Evolutionary conservation across 148 eudicot genomes (phyloP).

Genomic region (Oxyria digyna): DNA sequence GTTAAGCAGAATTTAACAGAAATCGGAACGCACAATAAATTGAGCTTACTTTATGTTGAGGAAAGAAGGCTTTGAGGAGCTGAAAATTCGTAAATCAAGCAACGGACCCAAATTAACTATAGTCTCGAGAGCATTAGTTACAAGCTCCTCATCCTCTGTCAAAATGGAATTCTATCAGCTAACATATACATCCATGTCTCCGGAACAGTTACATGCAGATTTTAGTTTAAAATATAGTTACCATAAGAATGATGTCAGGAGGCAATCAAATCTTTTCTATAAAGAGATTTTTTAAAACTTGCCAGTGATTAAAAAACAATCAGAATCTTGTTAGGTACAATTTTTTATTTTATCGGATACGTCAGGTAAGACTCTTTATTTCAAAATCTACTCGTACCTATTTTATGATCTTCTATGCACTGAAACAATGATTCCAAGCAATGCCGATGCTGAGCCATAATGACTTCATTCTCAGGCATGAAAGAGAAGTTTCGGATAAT

Average conservation of each 20-base stretch:
- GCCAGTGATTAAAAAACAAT: background rate
- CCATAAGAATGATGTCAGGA: background rate
- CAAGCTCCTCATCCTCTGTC: constrained; percentile 96
- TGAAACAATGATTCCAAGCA: constrained; percentile 84
- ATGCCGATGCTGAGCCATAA: constrained; percentile 90
- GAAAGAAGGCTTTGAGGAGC: constrained; percentile 88
- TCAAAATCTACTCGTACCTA: constrained; percentile 25
- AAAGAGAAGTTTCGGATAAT: constrained; percentile 87
- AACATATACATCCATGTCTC: background rate
- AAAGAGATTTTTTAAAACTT: background rate
- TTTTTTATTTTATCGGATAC: background rate
- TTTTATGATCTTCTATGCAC: constrained; percentile 71
- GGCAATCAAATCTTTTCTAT: constrained; percentile 1
- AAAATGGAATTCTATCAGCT: constrained; percentile 13
- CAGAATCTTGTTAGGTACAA: background rate
- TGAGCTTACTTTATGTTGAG: constrained; percentile 70
- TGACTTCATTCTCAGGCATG: constrained; percentile 83
- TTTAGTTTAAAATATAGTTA: background rate
- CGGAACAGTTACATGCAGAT: background rate
- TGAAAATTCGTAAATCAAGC: constrained; percentile 80
- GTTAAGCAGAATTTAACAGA: background rate
- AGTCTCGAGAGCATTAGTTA: constrained; percentile 91
- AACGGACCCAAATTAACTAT: constrained; percentile 77
- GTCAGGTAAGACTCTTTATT: background rate
- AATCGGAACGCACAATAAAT: background rate